phyloP scores from a whole-genome alignment of 257 asterid genomes.

The Linaria vulgaris region DNA sequence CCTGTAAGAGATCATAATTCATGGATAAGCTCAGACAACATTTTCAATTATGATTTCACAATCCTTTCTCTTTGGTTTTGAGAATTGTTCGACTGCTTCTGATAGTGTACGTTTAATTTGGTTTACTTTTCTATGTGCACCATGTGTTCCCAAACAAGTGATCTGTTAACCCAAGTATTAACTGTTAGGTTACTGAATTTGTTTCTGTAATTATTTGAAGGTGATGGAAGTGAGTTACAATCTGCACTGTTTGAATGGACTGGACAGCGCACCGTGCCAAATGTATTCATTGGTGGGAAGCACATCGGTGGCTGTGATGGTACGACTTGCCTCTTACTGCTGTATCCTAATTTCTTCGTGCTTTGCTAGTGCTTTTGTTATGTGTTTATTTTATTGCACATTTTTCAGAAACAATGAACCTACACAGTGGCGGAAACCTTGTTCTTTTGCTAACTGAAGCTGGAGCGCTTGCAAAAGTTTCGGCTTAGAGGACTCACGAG shows the following conservation, averaged over 20 bases:
- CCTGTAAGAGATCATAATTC: too few relatives aligned
- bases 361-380: neutral
- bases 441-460: slow-evolving; percentile 77
- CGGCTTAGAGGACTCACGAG: slow-evolving; percentile 36
- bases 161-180: neutral
- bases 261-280: slow-evolving; percentile 86
- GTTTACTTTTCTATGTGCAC: neutral
- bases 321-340: slow-evolving; percentile 21
- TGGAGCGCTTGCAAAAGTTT: slow-evolving; percentile 57
- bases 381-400: too few relatives aligned
- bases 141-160: neutral
- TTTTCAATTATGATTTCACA: too few relatives aligned
- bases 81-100: neutral
- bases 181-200: slow-evolving; percentile 8
- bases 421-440: slow-evolving; percentile 71
- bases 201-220: slow-evolving; percentile 33
- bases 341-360: neutral
- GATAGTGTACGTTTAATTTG: neutral
- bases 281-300: slow-evolving; percentile 79
- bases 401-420: slow-evolving; percentile 62
- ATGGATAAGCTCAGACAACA: too few relatives aligned
- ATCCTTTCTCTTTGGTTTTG: neutral
- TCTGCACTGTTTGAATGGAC: slow-evolving; percentile 66
- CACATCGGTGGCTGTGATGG: slow-evolving; percentile 96
- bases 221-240: slow-evolving; percentile 80